Evolutionary conservation across 2,329 filamentous ascomycete genomes (phyloP), one percentile per base, ranked within the genome.

Genomic region (Alternaria arborescens): DNA sequence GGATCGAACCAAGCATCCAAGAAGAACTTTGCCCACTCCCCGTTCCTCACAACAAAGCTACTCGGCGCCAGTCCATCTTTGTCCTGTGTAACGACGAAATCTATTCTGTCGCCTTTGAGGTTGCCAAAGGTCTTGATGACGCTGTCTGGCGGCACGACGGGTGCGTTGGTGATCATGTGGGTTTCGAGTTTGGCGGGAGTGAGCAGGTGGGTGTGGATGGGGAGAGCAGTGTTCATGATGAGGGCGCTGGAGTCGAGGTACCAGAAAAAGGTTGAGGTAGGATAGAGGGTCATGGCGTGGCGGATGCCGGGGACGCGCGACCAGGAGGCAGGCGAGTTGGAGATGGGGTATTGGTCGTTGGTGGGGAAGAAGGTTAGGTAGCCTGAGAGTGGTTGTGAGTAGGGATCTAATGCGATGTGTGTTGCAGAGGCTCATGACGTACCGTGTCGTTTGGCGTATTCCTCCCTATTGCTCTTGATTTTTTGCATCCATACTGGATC

Each of bases 1-100:
- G 95, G 95, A 77, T 98, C 93, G 74, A 95, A 97, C 95, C 95
- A 99, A 1, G 92, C 91, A 77, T 99, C 95, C 18, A 98, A 80
- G 74, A 99, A 92, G 82, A 91, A 99, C 74, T 91, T 91, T 44
- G 92, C 91, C 92, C 94, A 99, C 56, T 95, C 92, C 22, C 94
- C 93, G 62, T 91, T 92, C 64, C 88, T 86, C 12, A 99, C 77
- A 14, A 98, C 82, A 64, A 97, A 90, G 79, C 92, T 97, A 11
- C 88, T 88, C 16, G 89, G 86, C 26, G 88, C 88, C 54, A 99
- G 77, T 6, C 94, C 94, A 36, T 91, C 89, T 48, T 86, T 87
- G 75, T 99, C 95, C 79, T 97, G 93, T 7, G 91, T 91, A 38
- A 97, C 78, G 40, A 97, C 86, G 14, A 98, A 83, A 67, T 97